Percentiles rank a stretch among this genome's conserved stretches.
phyloP scores from a whole-genome alignment of 1,139 yeast genomes.

The Pichiaceae sp. region DNA sequence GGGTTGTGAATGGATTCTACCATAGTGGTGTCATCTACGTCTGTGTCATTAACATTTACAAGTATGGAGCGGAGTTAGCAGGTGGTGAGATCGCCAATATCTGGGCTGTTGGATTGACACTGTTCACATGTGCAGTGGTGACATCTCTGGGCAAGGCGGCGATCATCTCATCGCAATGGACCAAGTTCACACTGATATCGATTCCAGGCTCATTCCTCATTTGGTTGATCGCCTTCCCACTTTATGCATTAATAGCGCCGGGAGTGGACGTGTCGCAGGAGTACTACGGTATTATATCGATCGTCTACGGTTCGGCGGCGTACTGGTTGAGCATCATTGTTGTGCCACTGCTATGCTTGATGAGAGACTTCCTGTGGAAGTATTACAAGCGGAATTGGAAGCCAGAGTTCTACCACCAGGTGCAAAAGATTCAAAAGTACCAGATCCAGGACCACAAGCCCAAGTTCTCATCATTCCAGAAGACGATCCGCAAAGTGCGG shows the following conservation, averaged over 20 bases:
- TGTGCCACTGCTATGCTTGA: constrained; percentile 66
- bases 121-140: constrained; percentile 79
- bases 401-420: constrained; percentile 90
- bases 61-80: constrained; percentile 56
- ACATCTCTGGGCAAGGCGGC: constrained; percentile 96
- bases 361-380: constrained; percentile 91
- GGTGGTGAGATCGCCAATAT: constrained; percentile 76
- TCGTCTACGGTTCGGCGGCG: constrained; percentile 66
- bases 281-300: constrained; percentile 70
- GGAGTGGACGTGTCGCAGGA: constrained; percentile 73
- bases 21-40: constrained; percentile 84
- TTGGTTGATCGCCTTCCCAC: constrained; percentile 84
- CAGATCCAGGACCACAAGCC: constrained; percentile 93
- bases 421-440: constrained; percentile 93
- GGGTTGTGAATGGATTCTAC: constrained; percentile 92
- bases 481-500: constrained; percentile 92
- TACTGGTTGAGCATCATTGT: constrained; percentile 84
- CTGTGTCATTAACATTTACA: constrained; percentile 62
- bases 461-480: constrained; percentile 92
- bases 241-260: constrained; percentile 83
- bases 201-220: constrained; percentile 87
- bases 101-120: constrained; percentile 94
- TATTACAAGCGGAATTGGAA: constrained; percentile 84
- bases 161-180: constrained; percentile 86
- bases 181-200: constrained; percentile 82